Evolutionary conservation across 1,284 basidiomycete genomes (phyloP).

Genomic region (Somion occarium): DNA sequence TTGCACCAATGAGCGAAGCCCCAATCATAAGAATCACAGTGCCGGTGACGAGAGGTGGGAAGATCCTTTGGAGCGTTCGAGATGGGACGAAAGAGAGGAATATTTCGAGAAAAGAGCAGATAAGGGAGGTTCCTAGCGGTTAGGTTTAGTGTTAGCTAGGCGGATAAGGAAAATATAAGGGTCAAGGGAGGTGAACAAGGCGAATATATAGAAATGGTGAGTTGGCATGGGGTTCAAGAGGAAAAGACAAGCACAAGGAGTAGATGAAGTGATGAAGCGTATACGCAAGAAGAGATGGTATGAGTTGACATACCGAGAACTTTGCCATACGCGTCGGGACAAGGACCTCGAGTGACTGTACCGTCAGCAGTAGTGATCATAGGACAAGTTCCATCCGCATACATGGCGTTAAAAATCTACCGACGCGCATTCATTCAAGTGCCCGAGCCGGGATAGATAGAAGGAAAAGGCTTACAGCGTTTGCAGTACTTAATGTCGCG

Average conservation of each 20-base stretch:
- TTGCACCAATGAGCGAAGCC: conserved; percentile 66
- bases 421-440: background rate
- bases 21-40: conserved; percentile 78
- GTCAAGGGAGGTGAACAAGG: too few relatives aligned
- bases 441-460: background rate
- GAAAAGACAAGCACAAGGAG: too few relatives aligned
- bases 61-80: conserved; percentile 59
- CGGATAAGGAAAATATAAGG: too few relatives aligned
- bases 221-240: too few relatives aligned
- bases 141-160: background rate
- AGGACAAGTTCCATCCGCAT: conserved; percentile 75
- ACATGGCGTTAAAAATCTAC: conserved; percentile 66
- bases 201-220: too few relatives aligned
- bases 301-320: conserved; percentile 59
- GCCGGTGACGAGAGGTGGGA: conserved; percentile 80
- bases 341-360: conserved; percentile 52
- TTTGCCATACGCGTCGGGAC: conserved; percentile 79
- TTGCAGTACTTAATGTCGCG: conserved; percentile 73
- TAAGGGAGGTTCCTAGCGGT: conserved; percentile 60
- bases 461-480: conserved; percentile 42
- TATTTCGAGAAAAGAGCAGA: conserved; percentile 82
- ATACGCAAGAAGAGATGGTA: background rate
- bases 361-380: conserved; percentile 56
- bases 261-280: too few relatives aligned
- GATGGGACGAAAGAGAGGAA: conserved; percentile 71